Base-by-base conservation (phyloP, 352 stramenopile species). In the Phytophthora fragariaefolia region DNA sequence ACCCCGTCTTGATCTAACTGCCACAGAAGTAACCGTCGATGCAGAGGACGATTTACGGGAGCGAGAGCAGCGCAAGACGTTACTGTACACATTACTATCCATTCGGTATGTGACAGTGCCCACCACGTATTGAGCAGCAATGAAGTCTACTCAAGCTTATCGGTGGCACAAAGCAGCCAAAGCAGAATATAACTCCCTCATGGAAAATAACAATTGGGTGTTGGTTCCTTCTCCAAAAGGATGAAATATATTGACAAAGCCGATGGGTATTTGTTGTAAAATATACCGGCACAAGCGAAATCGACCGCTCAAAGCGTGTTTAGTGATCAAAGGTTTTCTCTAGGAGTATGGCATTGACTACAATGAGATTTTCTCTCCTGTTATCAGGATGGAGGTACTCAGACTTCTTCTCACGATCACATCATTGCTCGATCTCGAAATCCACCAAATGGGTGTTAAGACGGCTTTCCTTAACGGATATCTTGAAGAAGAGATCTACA, bases 391-490 rank as follows among this genome's bases (percentile, higher is more conserved):
- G n/a, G n/a, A n/a, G n/a, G n/a, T n/a, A n/a, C n/a, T n/a, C n/a
- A n/a, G n/a, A n/a, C n/a, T n/a, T n/a, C n/a, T n/a, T n/a, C n/a
- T n/a, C n/a, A n/a, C n/a, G n/a, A n/a, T n/a, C n/a, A n/a, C n/a
- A n/a, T n/a, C n/a, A n/a, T n/a, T 32, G 20, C 3, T 59, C 12
- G 55, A 74, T 15, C 66, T 55, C n/a, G 49, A 68, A 32, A 27
- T 66, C 20, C 49, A 71, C n/a, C 60, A 73, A 40, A 70, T 70
- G 43, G 63, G 74, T 63, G 58, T 68, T 1, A 73, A 70, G 22
- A 77, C 58, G 1, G 64, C 53, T 1, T 73, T 67, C 27, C 38
- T 68, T 10, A 57, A 73, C 26, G 62, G 56, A 13, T 47, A 27
- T 22, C 52, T 76, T 1, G 52, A 66, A 8, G 53, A 69, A n/a